Conservation (phyloP, 2,329 filamentous ascomycete species). For the Botryosphaeria agaves region DNA sequence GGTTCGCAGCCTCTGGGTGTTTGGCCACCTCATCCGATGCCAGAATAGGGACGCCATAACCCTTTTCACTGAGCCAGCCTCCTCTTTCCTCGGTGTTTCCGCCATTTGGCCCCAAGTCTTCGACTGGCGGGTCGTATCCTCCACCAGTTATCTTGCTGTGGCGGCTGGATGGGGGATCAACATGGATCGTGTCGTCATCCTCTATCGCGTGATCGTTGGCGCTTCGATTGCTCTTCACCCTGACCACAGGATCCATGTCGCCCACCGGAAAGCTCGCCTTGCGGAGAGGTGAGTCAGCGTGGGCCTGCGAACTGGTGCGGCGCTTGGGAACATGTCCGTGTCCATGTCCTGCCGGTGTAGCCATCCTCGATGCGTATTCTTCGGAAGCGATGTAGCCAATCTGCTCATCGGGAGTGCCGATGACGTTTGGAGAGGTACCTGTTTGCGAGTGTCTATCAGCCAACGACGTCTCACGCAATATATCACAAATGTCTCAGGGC, state of each 20-base stretch:
- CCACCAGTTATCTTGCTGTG: slow-evolving; percentile 25
- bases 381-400: slow-evolving; percentile 78
- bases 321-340: no score
- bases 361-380: slow-evolving; percentile 61
- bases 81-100: slow-evolving; percentile 28
- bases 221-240: slow-evolving; percentile 12
- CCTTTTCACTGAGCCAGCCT: slow-evolving; percentile 38
- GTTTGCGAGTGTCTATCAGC: no score
- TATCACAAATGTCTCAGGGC: slow-evolving; percentile 31
- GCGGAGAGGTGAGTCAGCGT: slow-evolving; percentile 33
- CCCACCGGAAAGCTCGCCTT: slow-evolving; percentile 31
- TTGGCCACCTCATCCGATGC: slow-evolving; percentile 77
- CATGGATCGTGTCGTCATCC: slow-evolving; percentile 52
- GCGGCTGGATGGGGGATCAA: slow-evolving; percentile 46
- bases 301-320: slow-evolving; percentile 27
- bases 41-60: slow-evolving; percentile 62
- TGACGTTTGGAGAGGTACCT: slow-evolving; percentile 47
- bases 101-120: slow-evolving; percentile 30
- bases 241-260: slow-evolving; percentile 20
- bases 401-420: slow-evolving; percentile 75
- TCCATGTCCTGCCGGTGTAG: slow-evolving; percentile 35
- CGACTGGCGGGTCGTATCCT: slow-evolving; percentile 33
- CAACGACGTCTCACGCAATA: no score
- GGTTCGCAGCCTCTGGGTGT: slow-evolving; percentile 46
- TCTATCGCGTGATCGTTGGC: slow-evolving; percentile 26